Evolutionary conservation across 371 early-diverging fungal genomes (phyloP).

Genomic region (Blakeslea trispora): DNA sequence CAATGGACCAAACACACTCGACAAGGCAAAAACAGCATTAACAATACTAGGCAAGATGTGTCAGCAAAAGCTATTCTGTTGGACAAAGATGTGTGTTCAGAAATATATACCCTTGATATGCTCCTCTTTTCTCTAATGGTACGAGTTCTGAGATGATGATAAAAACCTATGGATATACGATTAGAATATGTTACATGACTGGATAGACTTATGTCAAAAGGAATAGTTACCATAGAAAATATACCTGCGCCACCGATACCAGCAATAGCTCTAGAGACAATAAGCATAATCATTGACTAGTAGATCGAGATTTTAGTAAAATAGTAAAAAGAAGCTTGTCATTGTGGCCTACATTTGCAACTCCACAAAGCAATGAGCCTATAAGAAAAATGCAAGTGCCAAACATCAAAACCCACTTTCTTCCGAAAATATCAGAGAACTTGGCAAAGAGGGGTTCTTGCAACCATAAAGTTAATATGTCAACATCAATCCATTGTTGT

Average conservation of each 20-base stretch:
- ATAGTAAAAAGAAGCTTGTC: too few species aligned
- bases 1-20: constrained; percentile 44
- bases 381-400: constrained; percentile 60
- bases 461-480: constrained; percentile 21
- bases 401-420: constrained; percentile 58
- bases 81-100: neutral
- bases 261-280: constrained; percentile 60
- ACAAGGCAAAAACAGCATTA: constrained; percentile 44
- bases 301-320: neutral
- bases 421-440: constrained; percentile 74
- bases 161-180: constrained; percentile 37
- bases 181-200: neutral
- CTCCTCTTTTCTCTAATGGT: constrained; percentile 54
- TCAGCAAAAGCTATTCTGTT: neutral
- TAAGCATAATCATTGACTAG: constrained; percentile 60
- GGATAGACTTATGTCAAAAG: constrained; percentile 10
- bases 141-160: constrained; percentile 67
- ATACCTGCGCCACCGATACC: constrained; percentile 67
- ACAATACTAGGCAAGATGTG: constrained; percentile 21
- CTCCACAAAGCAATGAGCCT: constrained; percentile 65
- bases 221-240: constrained; percentile 23
- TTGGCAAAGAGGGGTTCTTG: constrained; percentile 57
- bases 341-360: constrained; percentile 28
- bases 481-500: constrained; percentile 2
- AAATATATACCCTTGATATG: constrained; percentile 51